Conservation (phyloP, 78 protist genomes). For the Bodo saltans region DNA sequence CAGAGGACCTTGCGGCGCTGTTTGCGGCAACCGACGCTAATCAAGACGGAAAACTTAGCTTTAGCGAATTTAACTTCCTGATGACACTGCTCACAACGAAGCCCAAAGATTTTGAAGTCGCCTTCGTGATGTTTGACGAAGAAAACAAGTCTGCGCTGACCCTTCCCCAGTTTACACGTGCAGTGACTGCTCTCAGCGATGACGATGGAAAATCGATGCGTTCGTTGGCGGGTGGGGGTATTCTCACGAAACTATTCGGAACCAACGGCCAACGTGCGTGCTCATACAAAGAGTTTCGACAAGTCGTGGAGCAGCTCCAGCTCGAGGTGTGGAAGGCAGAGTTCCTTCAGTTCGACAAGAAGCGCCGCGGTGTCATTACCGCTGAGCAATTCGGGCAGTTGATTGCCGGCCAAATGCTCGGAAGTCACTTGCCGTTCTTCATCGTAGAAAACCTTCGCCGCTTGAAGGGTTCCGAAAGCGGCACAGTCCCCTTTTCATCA, state of each 20-base stretch:
- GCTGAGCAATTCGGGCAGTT: constrained; percentile 30
- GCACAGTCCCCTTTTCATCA: background rate
- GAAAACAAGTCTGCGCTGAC: constrained; percentile 15
- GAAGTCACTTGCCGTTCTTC: constrained; percentile 18
- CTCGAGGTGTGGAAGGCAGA: constrained; percentile 15
- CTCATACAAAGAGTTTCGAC: background rate
- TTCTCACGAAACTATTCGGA: constrained; percentile 32
- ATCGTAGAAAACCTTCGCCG: constrained; percentile 22
- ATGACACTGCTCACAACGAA: constrained; percentile 32
- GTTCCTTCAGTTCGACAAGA: constrained; percentile 20
- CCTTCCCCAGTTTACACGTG: constrained; percentile 18
- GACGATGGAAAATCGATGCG: background rate
- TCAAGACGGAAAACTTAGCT: constrained; percentile 21
- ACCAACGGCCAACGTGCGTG: background rate
- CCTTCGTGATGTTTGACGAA: constrained; percentile 44
- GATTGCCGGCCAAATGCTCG: constrained; percentile 2
- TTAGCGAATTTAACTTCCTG: constrained; percentile 20
- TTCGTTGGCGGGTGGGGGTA: background rate
- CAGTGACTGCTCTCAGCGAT: background rate
- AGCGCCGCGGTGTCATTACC: constrained; percentile 21
- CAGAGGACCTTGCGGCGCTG: background rate
- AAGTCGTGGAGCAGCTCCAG: background rate
- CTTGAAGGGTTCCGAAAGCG: background rate
- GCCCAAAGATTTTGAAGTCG: constrained; percentile 34
- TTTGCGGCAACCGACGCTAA: constrained; percentile 25